These are phyloP conservation scores for Candida caryicola DNA, from an alignment of 805 yeast species.

Conservation along the genomic window DNA sequence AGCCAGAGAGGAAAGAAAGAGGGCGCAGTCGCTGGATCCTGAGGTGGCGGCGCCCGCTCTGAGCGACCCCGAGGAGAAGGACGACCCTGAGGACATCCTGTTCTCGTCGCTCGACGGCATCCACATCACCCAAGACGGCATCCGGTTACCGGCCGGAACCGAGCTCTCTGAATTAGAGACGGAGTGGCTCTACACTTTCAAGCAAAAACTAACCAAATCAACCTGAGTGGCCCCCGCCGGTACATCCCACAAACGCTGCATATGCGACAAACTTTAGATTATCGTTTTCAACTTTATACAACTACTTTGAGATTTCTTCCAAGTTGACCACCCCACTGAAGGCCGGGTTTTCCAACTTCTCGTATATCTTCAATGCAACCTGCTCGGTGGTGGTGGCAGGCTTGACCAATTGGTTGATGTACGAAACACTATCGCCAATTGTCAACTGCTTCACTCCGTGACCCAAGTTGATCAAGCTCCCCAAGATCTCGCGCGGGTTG, in stretches of 20 bases:
- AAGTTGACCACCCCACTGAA: conserved; percentile 59
- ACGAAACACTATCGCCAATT: conserved; percentile 34
- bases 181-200: conserved; percentile 23
- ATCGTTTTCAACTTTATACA: too few relatives aligned
- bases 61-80: conserved; percentile 1
- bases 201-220: conserved; percentile 4
- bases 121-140: conserved; percentile 13
- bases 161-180: conserved; percentile 24
- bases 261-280: too few relatives aligned
- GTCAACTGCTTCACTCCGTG: conserved; percentile 43
- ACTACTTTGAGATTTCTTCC: conserved; percentile 40
- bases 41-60: not conserved
- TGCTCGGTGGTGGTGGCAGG: conserved; percentile 66
- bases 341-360: conserved; percentile 48
- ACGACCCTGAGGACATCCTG: not conserved
- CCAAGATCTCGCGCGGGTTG: conserved; percentile 42
- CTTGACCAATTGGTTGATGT: conserved; percentile 48
- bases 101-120: conserved; percentile 8
- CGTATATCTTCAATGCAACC: conserved; percentile 60
- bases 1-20: conserved; percentile 1
- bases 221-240: too few relatives aligned
- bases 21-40: not conserved
- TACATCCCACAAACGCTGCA: too few relatives aligned
- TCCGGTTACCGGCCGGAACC: conserved; percentile 22
- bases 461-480: conserved; percentile 40